Evolutionary conservation across 2,329 filamentous ascomycete species (phyloP).

Genomic region (Botrytis pseudocinerea): DNA sequence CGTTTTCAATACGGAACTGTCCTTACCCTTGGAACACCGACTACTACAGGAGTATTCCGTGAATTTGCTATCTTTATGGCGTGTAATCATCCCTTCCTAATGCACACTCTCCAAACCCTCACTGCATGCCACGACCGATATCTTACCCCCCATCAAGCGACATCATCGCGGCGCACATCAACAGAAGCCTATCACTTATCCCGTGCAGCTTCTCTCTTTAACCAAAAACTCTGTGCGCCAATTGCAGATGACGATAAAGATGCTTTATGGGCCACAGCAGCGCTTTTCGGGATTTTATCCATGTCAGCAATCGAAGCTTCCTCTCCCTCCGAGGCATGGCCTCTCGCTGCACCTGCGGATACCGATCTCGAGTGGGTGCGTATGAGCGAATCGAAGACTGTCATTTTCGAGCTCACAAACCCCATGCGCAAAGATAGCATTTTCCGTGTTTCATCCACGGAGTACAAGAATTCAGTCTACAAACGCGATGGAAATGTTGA

Average conservation of each 20-base stretch:
- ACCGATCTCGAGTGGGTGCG: constrained; percentile 59
- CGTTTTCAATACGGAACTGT: constrained; percentile 48
- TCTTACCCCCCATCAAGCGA: constrained; percentile 36
- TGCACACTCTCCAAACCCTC: constrained; percentile 56
- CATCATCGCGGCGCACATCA: constrained; percentile 31
- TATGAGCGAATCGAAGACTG: constrained; percentile 56
- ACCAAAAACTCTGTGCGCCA: constrained; percentile 46
- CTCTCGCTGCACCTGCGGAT: constrained; percentile 47
- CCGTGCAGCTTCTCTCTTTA: constrained; percentile 50
- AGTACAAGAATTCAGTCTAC: background rate
- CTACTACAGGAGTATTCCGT: constrained; percentile 42
- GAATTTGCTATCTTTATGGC: constrained; percentile 38
- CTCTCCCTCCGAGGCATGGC: constrained; percentile 54
- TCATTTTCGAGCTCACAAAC: constrained; percentile 47
- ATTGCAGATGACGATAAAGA: constrained; percentile 47
- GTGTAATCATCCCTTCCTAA: constrained; percentile 28
- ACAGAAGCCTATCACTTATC: constrained; percentile 51
- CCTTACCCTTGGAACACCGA: constrained; percentile 43
- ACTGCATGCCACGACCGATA: constrained; percentile 55
- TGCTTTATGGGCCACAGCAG: constrained; percentile 50
- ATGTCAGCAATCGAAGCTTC: constrained; percentile 48
- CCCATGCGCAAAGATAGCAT: constrained; percentile 16
- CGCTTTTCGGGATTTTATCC: constrained; percentile 48
- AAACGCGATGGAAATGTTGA: background rate
- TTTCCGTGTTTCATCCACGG: background rate